A percentile compares a stretch with the other conserved stretches of the same genome.
Conservation (phyloP, 148 eudicot species). For the Cornus controversa region DNA sequence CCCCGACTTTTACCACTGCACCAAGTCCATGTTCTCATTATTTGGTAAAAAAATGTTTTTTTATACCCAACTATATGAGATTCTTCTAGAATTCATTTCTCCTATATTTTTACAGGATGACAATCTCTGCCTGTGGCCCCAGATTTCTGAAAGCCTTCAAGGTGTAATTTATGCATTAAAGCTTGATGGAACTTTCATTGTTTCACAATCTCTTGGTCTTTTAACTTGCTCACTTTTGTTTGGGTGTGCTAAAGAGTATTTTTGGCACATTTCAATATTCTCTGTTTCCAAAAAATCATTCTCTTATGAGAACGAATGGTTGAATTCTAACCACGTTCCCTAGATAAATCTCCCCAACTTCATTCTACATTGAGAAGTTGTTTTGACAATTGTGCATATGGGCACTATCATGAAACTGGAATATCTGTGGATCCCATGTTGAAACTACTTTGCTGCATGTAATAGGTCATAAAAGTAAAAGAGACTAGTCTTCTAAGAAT, state of each 20-base stretch:
- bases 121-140: neutral
- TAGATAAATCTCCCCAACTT: neutral
- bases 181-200: no score
- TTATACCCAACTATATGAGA: neutral
- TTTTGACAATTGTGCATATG: neutral
- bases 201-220: no score
- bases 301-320: neutral
- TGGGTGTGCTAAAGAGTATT: neutral
- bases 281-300: no score
- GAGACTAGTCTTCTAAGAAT: no score
- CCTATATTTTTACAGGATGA: neutral
- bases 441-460: no score
- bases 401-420: no score
- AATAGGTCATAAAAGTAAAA: no score
- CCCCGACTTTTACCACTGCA: no score
- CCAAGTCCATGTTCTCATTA: no score
- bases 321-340: neutral
- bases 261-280: neutral
- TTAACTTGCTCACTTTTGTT: no score
- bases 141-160: neutral
- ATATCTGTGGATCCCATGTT: no score
- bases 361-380: neutral
- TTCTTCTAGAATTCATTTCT: neutral
- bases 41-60: neutral
- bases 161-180: no score